A percentile compares a stretch with the other conserved stretches of the same genome.
Conservation (phyloP, 2,329 filamentous ascomycete species). For the Periconia macrospinosa region DNA sequence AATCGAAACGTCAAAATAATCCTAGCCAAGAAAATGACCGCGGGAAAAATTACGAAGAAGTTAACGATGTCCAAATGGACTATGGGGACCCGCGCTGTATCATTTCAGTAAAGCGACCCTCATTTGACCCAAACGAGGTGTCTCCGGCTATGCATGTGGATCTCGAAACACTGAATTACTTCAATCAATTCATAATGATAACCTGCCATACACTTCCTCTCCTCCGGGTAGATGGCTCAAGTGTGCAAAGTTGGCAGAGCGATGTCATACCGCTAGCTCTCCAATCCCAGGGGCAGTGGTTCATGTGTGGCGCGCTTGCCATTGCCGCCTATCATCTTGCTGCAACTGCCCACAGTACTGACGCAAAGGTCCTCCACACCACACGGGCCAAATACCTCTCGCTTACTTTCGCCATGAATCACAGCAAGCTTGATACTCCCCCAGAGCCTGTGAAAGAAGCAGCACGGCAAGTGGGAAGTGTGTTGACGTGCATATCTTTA, state of each 20-base stretch:
- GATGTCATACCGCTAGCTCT: not conserved
- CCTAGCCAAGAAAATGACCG: not conserved
- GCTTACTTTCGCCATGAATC: not conserved
- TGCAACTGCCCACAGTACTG: not conserved
- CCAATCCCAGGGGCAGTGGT: not conserved
- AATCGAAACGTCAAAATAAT: not conserved
- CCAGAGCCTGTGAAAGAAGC: not conserved
- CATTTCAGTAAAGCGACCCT: not conserved
- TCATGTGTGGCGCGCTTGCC: not conserved
- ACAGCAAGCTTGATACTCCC: not conserved
- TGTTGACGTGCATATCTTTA: not conserved
- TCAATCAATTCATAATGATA: slow-evolving; percentile 27
- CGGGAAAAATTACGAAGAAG: not conserved
- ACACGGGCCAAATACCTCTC: not conserved
- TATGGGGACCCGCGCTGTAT: not conserved
- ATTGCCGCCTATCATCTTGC: not conserved
- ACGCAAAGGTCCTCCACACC: not conserved
- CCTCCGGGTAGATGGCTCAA: not conserved
- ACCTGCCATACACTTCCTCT: slow-evolving; percentile 19
- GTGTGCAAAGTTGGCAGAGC: not conserved
- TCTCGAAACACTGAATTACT: slow-evolving; percentile 26
- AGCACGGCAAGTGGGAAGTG: not conserved
- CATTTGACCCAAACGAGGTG: not conserved
- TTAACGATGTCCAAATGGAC: not conserved
- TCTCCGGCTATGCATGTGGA: slow-evolving; percentile 7